Evolutionary conservation across 495 filamentous ascomycete genomes (phyloP), one percentile per base, ranked within the genome.

Genomic region (Penicillium steckii): DNA sequence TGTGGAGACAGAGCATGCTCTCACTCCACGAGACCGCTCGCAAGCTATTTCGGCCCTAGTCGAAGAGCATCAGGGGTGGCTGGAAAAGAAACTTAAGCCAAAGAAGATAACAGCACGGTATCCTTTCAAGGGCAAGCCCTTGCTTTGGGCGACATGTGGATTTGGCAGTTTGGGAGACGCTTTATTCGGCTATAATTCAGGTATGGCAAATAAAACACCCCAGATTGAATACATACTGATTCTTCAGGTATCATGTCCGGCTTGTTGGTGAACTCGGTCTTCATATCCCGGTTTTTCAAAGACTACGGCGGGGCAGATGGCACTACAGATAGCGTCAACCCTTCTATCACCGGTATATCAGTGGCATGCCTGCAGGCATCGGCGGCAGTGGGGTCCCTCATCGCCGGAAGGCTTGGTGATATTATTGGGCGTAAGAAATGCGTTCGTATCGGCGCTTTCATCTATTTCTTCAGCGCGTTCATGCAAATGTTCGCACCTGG

Each of bases 391-490:
- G 65, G 65, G 27, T 54, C 65, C 12, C 38, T 41, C 18, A 8
- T 41, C 8, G 38, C 38, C 2, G 64, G 64, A 21, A 48, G 64
- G 38, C 57, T 69, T 9, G 64, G 64, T 0, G 66, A 67, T 38
- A 63, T 64, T 23, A 57, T 67, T 22, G 66, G 66, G 9, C 64
- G 64, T 30, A 67, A 67, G 55, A 65, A 59, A 26, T 67, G 61
- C 32, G 62, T 69, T 46, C 62, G 57, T 23, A 25, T 69, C 27
- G 66, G 64, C 13, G 64, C 53, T 3, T 63, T 69, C 55, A 67
- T 69, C 46, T 67, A 63, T 50, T 67, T 67, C 54, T 67, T 67
- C 53, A 63, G 53, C 26, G 52, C 58, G 4, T 67, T 69, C 33
- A 65, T 67, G 2, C 64, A 69, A 37, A 63, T 65, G 33, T 67